Conservation (phyloP, 1,284 basidiomycete species). For the Sutorius eximius region DNA sequence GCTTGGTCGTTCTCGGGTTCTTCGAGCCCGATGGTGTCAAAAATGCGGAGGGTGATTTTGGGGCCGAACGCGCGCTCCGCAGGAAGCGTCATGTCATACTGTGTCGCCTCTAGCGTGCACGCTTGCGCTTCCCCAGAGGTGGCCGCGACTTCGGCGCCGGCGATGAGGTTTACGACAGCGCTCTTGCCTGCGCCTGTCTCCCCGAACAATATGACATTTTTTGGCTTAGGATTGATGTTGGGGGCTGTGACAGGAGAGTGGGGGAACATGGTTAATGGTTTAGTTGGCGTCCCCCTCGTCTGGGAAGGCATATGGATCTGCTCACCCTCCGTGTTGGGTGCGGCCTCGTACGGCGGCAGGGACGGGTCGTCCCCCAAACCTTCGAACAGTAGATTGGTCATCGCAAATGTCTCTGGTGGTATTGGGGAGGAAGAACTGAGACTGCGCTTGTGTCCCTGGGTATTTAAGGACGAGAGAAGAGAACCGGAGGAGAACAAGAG, state of each 20-base stretch:
- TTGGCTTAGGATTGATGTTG: neutral
- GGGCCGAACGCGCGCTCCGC: too few relatives aligned
- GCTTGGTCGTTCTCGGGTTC: neutral
- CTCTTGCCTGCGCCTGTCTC: neutral
- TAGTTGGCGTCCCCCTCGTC: neutral
- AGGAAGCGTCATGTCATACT: neutral
- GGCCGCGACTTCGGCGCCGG: neutral
- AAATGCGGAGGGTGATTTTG: neutral
- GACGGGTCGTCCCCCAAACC: neutral
- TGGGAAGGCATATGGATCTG: neutral
- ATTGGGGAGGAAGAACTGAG: neutral
- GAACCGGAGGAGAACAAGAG: neutral
- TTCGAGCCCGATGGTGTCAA: neutral
- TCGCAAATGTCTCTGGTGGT: neutral
- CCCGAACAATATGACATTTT: conserved; percentile 4
- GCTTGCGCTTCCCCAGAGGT: neutral
- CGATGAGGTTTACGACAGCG: neutral
- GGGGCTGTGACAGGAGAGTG: neutral
- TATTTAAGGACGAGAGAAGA: neutral
- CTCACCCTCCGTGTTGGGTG: neutral
- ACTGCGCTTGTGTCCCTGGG: neutral
- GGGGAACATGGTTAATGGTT: neutral
- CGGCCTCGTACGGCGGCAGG: neutral
- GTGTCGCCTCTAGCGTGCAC: neutral
- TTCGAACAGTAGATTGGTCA: neutral